Base-by-base conservation (phyloP, 805 yeast genomes). In the Lachancea fermentati region DNA sequence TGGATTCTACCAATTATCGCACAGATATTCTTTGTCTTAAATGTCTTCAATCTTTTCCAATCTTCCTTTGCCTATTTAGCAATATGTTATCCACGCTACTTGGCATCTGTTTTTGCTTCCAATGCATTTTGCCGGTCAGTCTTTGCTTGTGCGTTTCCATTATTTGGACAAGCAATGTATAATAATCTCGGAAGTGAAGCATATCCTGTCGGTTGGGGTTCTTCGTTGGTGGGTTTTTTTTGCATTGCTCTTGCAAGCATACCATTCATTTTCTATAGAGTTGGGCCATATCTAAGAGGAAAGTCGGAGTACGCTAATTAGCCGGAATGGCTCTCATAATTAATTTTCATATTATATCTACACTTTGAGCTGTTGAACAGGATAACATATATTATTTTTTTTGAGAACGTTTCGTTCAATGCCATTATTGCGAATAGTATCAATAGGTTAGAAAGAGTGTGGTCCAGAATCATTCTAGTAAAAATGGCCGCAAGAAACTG, bases 91-190 rank as follows among this genome's bases (percentile, higher is more conserved):
- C 72, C 68, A 28, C 59, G 72, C 40, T 72, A 69, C 52, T 47
- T 74, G 46, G 81, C 81, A 2, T 75, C 81, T 1, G 81, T 74
- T 2, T 76, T 72, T 56, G 82, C 82, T 5, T 75, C 78, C 30
- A 77, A 76, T 50, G 73, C 66, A 29, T 58, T 78, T 18, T 66
- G 69, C 44, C 69, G 84, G 40, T 65, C 76, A 4, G 59, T 60
- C 2, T 68, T 72, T 48, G 84, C 80, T 1, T 75, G 77, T 46
- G 74, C 71, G 2, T 79, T 79, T 66, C 84, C 85, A 30, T 65
- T 83, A 37, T 81, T 83, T 57, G 82, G 84, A 4, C 54, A 67
- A 30, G 73, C 75, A 25, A 69, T 83, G 75, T 83, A 72, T 54
- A 60, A 66, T 39, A 71, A 75, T 49, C 61, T 75, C 40, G 71